Conservation (phyloP, 202 grass and related monocot species). For the Zoysia matrella region DNA sequence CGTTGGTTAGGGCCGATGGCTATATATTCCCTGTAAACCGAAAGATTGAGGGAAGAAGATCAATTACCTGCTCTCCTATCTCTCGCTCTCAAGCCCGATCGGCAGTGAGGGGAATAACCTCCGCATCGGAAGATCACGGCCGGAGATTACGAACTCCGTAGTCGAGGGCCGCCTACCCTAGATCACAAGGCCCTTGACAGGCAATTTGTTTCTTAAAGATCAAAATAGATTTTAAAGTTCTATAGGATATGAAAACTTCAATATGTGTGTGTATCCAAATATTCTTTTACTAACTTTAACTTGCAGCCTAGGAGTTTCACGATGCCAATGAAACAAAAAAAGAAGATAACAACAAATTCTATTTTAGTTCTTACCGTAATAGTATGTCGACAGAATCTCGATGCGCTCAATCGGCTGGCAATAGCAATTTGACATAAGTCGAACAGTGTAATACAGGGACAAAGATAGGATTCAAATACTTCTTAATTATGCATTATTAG, state of each 20-base stretch:
- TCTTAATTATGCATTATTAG: background rate
- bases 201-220: conserved; percentile 8
- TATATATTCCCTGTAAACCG: too few relatives aligned
- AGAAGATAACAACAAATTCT: background rate
- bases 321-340: background rate
- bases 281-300: background rate
- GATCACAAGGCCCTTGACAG: too few relatives aligned
- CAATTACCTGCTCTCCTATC: too few relatives aligned
- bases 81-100: too few relatives aligned
- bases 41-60: too few relatives aligned
- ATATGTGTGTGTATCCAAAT: background rate
- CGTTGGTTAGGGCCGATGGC: too few relatives aligned
- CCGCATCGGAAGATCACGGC: too few relatives aligned
- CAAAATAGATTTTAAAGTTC: background rate
- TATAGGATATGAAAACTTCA: background rate
- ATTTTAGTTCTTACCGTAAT: conserved; percentile 69
- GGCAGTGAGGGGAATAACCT: too few relatives aligned
- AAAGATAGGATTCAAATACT: conserved; percentile 18
- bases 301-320: conserved; percentile 8
- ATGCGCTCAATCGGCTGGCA: conserved; percentile 87
- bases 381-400: conserved; percentile 79
- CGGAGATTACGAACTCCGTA: too few relatives aligned
- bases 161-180: too few relatives aligned
- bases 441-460: conserved; percentile 5
- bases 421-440: conserved; percentile 10